These are phyloP conservation scores for Adansonia gregorii DNA, from an alignment of 441 rosid species.

Conservation along the genomic window DNA sequence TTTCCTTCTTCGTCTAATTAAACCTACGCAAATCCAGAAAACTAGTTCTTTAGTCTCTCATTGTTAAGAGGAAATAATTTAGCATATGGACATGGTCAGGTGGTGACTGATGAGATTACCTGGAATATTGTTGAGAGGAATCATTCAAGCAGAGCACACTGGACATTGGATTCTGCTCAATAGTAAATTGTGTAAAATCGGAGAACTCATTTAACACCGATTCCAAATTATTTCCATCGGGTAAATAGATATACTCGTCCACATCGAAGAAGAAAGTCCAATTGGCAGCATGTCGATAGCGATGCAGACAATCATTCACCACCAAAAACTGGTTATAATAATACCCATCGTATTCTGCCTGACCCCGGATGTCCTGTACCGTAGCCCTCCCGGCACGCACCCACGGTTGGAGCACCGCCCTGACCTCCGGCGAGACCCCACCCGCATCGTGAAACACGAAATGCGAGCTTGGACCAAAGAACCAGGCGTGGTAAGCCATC, in stretches of 20 bases:
- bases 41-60: background rate
- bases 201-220: conserved; percentile 63
- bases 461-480: conserved; percentile 75
- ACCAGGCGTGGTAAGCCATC: conserved; percentile 90
- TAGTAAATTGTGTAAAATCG: conserved; percentile 70
- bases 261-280: conserved; percentile 89
- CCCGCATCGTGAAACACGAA: conserved; percentile 89
- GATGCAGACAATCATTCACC: conserved; percentile 80
- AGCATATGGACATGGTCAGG: background rate
- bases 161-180: conserved; percentile 87
- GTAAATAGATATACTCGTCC: conserved; percentile 78
- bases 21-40: conserved; percentile 1
- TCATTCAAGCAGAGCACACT: conserved; percentile 68
- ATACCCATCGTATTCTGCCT: conserved; percentile 70
- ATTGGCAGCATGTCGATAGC: conserved; percentile 60
- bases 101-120: conserved; percentile 37
- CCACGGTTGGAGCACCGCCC: conserved; percentile 72
- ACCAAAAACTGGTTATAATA: conserved; percentile 81
- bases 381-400: conserved; percentile 66
- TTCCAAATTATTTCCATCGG: conserved; percentile 48
- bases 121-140: conserved; percentile 53
- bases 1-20: background rate
- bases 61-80: background rate
- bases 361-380: conserved; percentile 67
- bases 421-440: conserved; percentile 60